Evolutionary conservation across 306 rosid species (phyloP), one percentile per base, ranked within the genome.

Genomic region (Inga leiocalycina): DNA sequence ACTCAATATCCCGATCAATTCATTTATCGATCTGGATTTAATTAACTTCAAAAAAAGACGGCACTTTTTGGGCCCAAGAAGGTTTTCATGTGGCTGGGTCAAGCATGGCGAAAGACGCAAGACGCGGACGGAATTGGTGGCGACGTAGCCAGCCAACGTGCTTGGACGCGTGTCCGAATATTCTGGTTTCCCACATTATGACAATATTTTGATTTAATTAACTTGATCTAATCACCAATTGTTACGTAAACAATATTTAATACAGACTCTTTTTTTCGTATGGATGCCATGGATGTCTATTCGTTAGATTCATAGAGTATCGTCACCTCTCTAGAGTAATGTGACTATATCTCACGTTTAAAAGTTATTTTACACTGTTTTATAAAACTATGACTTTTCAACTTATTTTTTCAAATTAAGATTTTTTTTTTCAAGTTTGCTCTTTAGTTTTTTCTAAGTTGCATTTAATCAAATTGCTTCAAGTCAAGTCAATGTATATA

Each of bases 61-160:
- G 73, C 5, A 43, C 83, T 88, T 73, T 87, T 88, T 88, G 91
- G 24, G 88, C 11, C 0, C 91, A 88, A 85, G 91, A 51, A 73
- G 2, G 7, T 22, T 75, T 81, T 75, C 86, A 83, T 84, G 85
- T 14, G 19, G 30, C 0, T 2, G 75, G 4, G 5, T 14, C 54
- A 49, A 19, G 54, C 54, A 49, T 49, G 54, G 83, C 84, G 87
- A 46, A 19, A 35, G 27, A 8, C 43, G 87, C 56, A 19, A 35
- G 27, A 8, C 43, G 1, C 14, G 22, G 45, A 62, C 24, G 22
- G 45, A 62, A 13, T 4, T 13, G 3, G 32, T 3, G 0, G 52
- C 12, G 65, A 57, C 65, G 32, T 32, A 22, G 65, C 65, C 43
- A 8, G 8, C 9, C 74, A 9, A n/a, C 13, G 10, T 41, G 10